These are phyloP conservation scores for Acanthamoeba healyi DNA, from an alignment of 208 protist species.

Conservation along the genomic window DNA sequence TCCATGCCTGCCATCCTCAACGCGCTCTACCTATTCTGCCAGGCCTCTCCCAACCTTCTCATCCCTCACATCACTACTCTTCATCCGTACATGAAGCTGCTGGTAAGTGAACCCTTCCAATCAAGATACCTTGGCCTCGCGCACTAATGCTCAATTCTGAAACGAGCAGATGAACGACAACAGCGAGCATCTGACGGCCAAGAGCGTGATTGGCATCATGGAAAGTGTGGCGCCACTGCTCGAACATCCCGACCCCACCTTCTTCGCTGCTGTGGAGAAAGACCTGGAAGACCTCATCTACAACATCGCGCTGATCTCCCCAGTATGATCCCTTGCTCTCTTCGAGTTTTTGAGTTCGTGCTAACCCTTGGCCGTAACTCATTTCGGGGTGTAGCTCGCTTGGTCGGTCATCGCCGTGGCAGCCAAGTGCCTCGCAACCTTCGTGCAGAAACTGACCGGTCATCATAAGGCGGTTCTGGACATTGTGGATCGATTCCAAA, in stretches of 20 bases:
- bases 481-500: constrained; percentile 14
- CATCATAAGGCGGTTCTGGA: neutral
- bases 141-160: too few relatives aligned
- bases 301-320: neutral
- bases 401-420: constrained; percentile 5
- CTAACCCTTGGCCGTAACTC: neutral
- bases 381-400: too few relatives aligned
- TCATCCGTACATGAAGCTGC: constrained; percentile 66
- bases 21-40: constrained; percentile 50
- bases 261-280: constrained; percentile 48
- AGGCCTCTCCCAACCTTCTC: constrained; percentile 31
- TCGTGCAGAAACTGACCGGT: constrained; percentile 38
- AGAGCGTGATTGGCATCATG: constrained; percentile 38
- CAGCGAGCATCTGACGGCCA: constrained; percentile 24
- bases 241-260: constrained; percentile 21
- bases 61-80: constrained; percentile 46
- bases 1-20: constrained; percentile 43
- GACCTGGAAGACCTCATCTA: constrained; percentile 59
- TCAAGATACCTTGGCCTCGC: too few relatives aligned
- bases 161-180: constrained; percentile 8
- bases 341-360: neutral
- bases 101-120: neutral
- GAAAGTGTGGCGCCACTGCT: constrained; percentile 39
- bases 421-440: constrained; percentile 22
- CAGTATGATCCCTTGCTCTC: neutral